Evolutionary conservation across 495 filamentous ascomycete species (phyloP), one percentile per base, ranked within the genome.

Genomic region (Trichoderma orchidacearum): DNA sequence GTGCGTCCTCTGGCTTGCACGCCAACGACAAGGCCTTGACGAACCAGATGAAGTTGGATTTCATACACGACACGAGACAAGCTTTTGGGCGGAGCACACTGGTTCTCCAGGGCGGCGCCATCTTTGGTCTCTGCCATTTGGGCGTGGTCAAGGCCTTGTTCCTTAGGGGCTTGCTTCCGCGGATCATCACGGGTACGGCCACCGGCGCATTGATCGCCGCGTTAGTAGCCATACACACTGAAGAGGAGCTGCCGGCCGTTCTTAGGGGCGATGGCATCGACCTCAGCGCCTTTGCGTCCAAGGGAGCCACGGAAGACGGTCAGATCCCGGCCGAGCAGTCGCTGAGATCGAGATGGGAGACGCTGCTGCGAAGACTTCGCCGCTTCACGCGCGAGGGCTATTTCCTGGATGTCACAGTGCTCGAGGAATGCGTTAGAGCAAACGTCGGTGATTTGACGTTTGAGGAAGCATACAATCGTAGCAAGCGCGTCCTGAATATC

Each of bases 371-470:
- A 30, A 79, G 87, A 50, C 60, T 87, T 15, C 72, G 68, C 51
- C 76, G 89, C 53, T 90, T 89, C 56, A 63, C 84, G 51, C 70
- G 69, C 31, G 84, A 88, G 59, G 92, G 92, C 2, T 85, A 94
- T 63, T 87, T 96, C 60, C 75, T 95, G 36, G 89, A 96, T 68
- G 80, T 85, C 3, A 81, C 79, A 51, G 81, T 94, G 21, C 69
- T 97, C 45, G 90, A 95, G 64, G 82, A 92, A 54, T 93, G 89
- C 63, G 87, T 96, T 2, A 77, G 85, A 28, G 81, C 83, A 11
- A 95, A 96, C 62, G 81, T 96, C 3, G 91, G 89, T 7, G 87
- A 95, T 61, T 64, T 96, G 21, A 97, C 91, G 0, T 97, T 97
- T 61, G 89, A 96, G 71, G 92, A 96, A 68, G 92, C 92, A 2